A percentile compares a stretch with the other conserved stretches of the same genome.
phyloP scores from a whole-genome alignment of 768 basidiomycete species.

The Russula brevipes region DNA sequence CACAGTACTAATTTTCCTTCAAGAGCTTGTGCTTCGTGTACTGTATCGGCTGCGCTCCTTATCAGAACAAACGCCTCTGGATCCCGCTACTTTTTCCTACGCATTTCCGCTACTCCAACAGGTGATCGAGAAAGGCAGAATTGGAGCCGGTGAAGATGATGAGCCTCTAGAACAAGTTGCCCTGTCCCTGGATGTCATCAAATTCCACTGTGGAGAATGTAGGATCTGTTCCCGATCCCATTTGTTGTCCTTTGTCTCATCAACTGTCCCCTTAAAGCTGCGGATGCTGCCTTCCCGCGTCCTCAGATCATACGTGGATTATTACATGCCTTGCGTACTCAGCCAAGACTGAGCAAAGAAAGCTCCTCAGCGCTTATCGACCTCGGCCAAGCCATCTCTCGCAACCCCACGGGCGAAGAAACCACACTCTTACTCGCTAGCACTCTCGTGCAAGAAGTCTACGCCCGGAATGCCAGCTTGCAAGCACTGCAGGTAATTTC shows the following conservation, averaged over 20 bases:
- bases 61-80: conserved; percentile 76
- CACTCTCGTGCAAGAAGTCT: conserved; percentile 78
- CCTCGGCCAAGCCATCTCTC: conserved; percentile 72
- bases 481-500: conserved; percentile 74
- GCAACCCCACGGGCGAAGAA: conserved; percentile 59
- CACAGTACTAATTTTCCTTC: not conserved
- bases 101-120: conserved; percentile 66
- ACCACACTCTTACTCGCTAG: conserved; percentile 61
- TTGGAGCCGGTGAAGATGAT: conserved; percentile 61
- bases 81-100: conserved; percentile 82
- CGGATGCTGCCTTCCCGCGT: conserved; percentile 69
- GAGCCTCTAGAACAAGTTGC: conserved; percentile 78
- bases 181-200: conserved; percentile 62
- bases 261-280: conserved; percentile 44
- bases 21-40: conserved; percentile 77
- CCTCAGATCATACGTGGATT: conserved; percentile 61
- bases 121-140: conserved; percentile 65
- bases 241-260: not conserved
- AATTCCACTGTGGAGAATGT: conserved; percentile 73
- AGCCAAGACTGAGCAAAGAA: conserved; percentile 79
- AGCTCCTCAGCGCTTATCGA: conserved; percentile 77
- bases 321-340: conserved; percentile 64
- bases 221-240: conserved; percentile 29
- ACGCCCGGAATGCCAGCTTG: conserved; percentile 84
- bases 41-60: conserved; percentile 78